These are phyloP conservation scores for Ensete glaucum DNA, from an alignment of 176 grass and related monocot genomes.

Conservation along the genomic window DNA sequence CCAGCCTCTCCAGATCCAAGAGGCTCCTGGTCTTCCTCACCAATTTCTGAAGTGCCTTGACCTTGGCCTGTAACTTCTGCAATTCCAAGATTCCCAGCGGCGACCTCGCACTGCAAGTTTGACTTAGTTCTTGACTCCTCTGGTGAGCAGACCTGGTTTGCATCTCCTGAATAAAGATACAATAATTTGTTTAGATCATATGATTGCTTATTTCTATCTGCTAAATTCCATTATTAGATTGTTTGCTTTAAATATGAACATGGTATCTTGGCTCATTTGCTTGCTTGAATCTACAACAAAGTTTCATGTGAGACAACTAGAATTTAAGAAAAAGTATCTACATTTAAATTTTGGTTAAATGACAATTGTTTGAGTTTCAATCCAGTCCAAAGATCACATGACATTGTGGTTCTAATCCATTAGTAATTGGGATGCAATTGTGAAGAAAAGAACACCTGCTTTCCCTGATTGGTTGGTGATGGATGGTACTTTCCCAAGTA, in stretches of 20 bases:
- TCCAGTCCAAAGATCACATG: not conserved
- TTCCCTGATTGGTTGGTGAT: constrained; percentile 42
- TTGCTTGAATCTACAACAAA: not conserved
- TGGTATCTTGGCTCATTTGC: not conserved
- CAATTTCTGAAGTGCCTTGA: constrained; percentile 70
- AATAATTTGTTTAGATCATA: constrained; percentile 34
- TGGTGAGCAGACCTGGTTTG: constrained; percentile 33
- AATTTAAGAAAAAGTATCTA: not conserved
- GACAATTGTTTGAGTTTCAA: not conserved
- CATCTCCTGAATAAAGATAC: not conserved
- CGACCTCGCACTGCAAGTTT: constrained; percentile 27
- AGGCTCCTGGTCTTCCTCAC: constrained; percentile 57
- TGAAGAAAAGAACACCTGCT: constrained; percentile 41
- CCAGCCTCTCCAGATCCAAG: constrained; percentile 68
- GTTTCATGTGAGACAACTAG: not conserved
- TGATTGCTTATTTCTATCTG: too few relatives aligned
- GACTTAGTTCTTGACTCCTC: constrained; percentile 34
- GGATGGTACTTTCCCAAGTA: constrained; percentile 45
- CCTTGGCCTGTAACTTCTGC: constrained; percentile 53
- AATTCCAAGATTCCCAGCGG: constrained; percentile 54
- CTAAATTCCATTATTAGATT: too few relatives aligned
- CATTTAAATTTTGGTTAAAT: not conserved
- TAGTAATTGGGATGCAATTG: not conserved
- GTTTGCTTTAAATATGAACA: not conserved
- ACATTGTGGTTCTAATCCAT: not conserved